Base-by-base conservation (phyloP, 2,329 filamentous ascomycete genomes). In the Thelonectria olida region DNA sequence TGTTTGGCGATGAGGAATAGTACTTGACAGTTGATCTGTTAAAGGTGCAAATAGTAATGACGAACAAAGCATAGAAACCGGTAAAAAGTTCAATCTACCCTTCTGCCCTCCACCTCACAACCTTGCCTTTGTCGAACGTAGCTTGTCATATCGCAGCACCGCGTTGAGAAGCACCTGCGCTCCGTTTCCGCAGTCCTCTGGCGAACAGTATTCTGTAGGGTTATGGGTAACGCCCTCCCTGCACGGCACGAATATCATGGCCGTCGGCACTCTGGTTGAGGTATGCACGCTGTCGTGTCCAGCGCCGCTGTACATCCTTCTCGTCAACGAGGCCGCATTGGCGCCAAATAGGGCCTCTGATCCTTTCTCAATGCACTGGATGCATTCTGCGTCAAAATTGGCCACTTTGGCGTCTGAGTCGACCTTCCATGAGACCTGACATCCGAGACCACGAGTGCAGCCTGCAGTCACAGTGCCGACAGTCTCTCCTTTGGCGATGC, bases 381-480 rank as follows among this genome's bases (percentile, higher is more conserved):
- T 87, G 69, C 88, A 90, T 62, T 88, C 84, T 5, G 81, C 73
- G 66, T 90, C 80, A 74, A 91, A 53, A 1, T 70, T 65, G 2
- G 73, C 74, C 2, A 73, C 48, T 13, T 34, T 34, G 28, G 27
- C 28, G 27, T 49, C 45, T 20, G 45, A 34, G 19, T 34, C 27
- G 20, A 34, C 27, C 17, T 34, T 20, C 45, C 45, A 49, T 13
- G 44, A 48, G 15, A 48, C 44, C 4, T 15, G n/a, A 31, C 44
- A 48, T 10, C 25, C 44, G 9, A 23, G 44, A 25, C 44, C 44
- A 19, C 23, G 44, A 10, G 44, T 48, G 25, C 44, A 48, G n/a
- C 44, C 44, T 17, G n/a, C 44, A 31, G 15, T 48, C 17, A 48
- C 20, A 5, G 5, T 13, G 2, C 25, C 44, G 4, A 28, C 17